Conservation (phyloP, 2,329 filamentous ascomycete genomes). For the Fusarium veterinarium region DNA sequence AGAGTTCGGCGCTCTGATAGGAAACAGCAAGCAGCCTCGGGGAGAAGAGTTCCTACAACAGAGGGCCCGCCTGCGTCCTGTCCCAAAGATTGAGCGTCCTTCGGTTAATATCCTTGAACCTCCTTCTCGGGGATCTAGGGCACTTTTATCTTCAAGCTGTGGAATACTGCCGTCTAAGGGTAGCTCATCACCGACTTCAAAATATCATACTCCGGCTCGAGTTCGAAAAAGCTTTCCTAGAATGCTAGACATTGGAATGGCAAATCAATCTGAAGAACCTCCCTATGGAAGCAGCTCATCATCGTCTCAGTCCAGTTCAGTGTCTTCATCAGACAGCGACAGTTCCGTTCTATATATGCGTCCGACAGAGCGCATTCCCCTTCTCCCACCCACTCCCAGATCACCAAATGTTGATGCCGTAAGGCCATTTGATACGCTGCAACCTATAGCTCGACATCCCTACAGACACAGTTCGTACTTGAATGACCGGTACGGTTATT, state of each 20-base stretch:
- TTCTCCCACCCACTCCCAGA: neutral
- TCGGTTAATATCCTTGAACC: neutral
- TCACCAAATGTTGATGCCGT: neutral
- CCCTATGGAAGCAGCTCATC: neutral
- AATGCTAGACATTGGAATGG: neutral
- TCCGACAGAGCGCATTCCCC: neutral
- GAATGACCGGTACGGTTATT: neutral
- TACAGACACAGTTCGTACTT: neutral
- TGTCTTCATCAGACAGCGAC: neutral
- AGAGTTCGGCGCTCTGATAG: neutral
- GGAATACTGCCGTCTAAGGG: neutral
- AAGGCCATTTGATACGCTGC: neutral
- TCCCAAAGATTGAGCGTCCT: neutral
- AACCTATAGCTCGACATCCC: neutral
- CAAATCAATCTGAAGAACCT: neutral
- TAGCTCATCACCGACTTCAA: neutral
- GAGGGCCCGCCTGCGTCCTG: neutral
- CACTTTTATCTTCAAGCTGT: neutral
- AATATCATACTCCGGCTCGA: neutral
- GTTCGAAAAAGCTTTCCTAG: neutral
- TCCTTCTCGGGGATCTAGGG: neutral
- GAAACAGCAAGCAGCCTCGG: no score
- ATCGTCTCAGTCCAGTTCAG: neutral
- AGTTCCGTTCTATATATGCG: neutral
- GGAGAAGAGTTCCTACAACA: neutral